phyloP scores from a whole-genome alignment of 177 flowering plant genomes.

The Tripterygium wilfordii region DNA sequence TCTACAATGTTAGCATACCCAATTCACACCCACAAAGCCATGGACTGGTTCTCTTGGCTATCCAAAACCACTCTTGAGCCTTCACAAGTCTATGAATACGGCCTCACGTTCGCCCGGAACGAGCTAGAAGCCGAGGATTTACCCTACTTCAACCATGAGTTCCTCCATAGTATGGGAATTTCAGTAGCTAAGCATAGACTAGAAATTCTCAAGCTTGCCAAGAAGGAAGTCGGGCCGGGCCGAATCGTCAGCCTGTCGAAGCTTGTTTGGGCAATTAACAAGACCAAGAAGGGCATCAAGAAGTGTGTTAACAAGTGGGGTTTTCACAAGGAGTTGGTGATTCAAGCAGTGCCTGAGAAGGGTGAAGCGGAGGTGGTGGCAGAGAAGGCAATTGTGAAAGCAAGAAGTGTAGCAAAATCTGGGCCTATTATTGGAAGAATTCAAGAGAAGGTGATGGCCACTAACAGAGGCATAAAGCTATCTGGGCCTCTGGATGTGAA shows the following conservation, averaged over 20 bases:
- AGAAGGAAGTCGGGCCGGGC: conserved; percentile 28
- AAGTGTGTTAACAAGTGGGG: conserved; percentile 33
- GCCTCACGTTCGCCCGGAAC: conserved; percentile 60
- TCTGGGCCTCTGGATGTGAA: conserved; percentile 24
- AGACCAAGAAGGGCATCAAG: conserved; percentile 33
- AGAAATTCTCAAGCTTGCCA: conserved; percentile 81
- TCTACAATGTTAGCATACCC: not conserved
- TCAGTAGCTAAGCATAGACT: conserved; percentile 86
- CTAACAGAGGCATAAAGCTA: conserved; percentile 20
- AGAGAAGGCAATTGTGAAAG: too few species aligned
- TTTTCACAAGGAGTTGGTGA: conserved; percentile 10
- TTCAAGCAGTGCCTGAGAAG: conserved; percentile 1
- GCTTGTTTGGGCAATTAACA: conserved; percentile 35
- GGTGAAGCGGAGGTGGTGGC: too few species aligned
- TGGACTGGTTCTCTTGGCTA: conserved; percentile 94
- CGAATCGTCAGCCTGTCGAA: conserved; percentile 25
- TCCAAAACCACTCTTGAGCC: conserved; percentile 69
- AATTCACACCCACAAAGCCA: conserved; percentile 9
- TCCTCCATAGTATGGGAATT: conserved; percentile 90
- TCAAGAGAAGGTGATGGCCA: conserved; percentile 31
- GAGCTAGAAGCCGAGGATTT: conserved; percentile 79
- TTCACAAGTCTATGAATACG: conserved; percentile 65
- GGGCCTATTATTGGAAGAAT: conserved; percentile 19
- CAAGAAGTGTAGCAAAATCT: conserved; percentile 13
- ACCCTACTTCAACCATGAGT: conserved; percentile 79